Conservation (phyloP, 2,329 filamentous ascomycete species). For the Exophiala sp. region DNA sequence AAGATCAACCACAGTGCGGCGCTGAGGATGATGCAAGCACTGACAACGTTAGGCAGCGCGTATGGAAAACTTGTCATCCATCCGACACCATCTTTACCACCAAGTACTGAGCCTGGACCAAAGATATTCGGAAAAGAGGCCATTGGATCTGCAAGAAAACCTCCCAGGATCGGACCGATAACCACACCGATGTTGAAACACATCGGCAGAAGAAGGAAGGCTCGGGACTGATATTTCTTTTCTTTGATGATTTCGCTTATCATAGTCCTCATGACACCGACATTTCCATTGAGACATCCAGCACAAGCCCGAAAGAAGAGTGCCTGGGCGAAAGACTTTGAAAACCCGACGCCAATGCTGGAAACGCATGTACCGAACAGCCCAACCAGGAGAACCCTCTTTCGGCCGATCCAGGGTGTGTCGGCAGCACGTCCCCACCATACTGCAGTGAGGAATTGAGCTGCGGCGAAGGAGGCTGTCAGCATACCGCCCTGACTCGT, state of each 20-base stretch:
- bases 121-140: constrained; percentile 61
- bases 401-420: constrained; percentile 65
- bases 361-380: constrained; percentile 66
- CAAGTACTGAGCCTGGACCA: constrained; percentile 56
- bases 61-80: constrained; percentile 67
- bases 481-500: constrained; percentile 74
- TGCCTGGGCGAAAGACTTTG: constrained; percentile 59
- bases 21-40: constrained; percentile 56
- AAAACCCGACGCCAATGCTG: constrained; percentile 67
- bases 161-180: constrained; percentile 52
- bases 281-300: constrained; percentile 68
- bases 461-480: constrained; percentile 73
- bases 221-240: constrained; percentile 59
- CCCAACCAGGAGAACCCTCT: constrained; percentile 74
- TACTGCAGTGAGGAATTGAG: constrained; percentile 79
- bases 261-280: constrained; percentile 72
- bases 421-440: constrained; percentile 72
- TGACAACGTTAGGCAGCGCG: constrained; percentile 66
- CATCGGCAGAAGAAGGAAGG: constrained; percentile 62
- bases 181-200: constrained; percentile 63
- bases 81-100: constrained; percentile 55
- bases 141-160: constrained; percentile 64
- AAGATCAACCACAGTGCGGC: constrained; percentile 58
- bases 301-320: constrained; percentile 65
- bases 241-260: constrained; percentile 69